Evolutionary conservation across 495 filamentous ascomycete genomes (phyloP).

Genomic region (Trichoderma orchidacearum): DNA sequence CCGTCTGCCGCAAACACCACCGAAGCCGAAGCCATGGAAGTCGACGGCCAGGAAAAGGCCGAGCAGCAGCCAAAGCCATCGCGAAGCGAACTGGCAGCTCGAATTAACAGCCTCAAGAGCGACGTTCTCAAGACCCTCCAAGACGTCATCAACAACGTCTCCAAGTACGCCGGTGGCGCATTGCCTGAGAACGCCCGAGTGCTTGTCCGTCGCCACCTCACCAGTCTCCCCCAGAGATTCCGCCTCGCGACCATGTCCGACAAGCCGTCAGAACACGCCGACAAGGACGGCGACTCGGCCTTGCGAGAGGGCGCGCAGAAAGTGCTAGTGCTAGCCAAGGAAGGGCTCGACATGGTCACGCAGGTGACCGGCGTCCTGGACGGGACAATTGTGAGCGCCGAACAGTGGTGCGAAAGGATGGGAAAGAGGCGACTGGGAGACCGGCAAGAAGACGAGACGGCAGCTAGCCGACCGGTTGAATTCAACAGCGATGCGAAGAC

Average conservation of each 20-base stretch:
- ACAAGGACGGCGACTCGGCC: conserved; percentile 15
- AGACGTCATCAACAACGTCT: conserved; percentile 63
- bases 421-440: conserved; percentile 38
- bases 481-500: neutral
- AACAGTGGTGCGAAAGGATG: conserved; percentile 71
- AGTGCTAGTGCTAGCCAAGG: conserved; percentile 69
- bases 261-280: conserved; percentile 11
- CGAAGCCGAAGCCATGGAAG: conserved; percentile 9
- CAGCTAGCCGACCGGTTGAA: neutral
- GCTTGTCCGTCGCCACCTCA: conserved; percentile 65
- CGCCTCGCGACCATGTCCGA: conserved; percentile 35
- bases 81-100: conserved; percentile 28
- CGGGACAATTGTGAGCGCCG: conserved; percentile 72
- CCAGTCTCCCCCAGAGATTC: conserved; percentile 66
- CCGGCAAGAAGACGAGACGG: conserved; percentile 6
- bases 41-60: conserved; percentile 9
- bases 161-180: conserved; percentile 69
- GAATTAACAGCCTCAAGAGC: conserved; percentile 54
- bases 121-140: conserved; percentile 68
- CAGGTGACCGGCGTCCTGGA: conserved; percentile 72
- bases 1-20: conserved; percentile 3
- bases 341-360: conserved; percentile 78
- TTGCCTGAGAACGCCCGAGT: conserved; percentile 71
- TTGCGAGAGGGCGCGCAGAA: conserved; percentile 43
- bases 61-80: conserved; percentile 13